phyloP scores from a whole-genome alignment of 768 basidiomycete species.

The Mycena venus region DNA sequence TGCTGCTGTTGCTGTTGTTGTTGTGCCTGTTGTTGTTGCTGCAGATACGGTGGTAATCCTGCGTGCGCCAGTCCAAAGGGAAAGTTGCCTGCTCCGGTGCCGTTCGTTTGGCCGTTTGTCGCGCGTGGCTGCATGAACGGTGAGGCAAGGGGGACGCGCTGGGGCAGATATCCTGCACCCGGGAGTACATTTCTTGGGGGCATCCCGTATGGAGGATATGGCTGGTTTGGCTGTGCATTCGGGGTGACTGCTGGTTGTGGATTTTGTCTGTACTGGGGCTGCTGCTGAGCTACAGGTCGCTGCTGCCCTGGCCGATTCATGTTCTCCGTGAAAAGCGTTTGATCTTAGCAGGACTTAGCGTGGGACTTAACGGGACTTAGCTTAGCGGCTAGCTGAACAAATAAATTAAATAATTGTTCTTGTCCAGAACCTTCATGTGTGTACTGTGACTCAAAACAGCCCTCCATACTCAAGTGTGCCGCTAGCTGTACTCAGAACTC shows the following conservation, averaged over 20 bases:
- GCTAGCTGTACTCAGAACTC: too few species aligned
- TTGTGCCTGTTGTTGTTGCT: constrained; percentile 66
- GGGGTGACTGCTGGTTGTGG: constrained; percentile 20
- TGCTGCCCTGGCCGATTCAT: constrained; percentile 32
- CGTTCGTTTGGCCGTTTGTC: constrained; percentile 28
- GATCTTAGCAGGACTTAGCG: too few species aligned
- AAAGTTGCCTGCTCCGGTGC: constrained; percentile 67
- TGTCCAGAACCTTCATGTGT: too few species aligned
- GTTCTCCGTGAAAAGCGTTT: too few species aligned
- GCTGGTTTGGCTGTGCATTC: constrained; percentile 42
- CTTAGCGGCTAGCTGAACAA: too few species aligned
- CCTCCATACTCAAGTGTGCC: too few species aligned
- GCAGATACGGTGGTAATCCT: constrained; percentile 56
- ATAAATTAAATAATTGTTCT: too few species aligned
- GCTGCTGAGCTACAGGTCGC: constrained; percentile 27
- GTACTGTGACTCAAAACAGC: too few species aligned
- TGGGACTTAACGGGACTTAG: too few species aligned
- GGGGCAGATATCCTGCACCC: constrained; percentile 64
- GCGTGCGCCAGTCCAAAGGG: constrained; percentile 69
- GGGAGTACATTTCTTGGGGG: constrained; percentile 70
- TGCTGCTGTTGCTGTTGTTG: constrained; percentile 58
- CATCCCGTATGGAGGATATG: constrained; percentile 67
- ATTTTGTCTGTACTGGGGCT: constrained; percentile 32
- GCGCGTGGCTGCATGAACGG: constrained; percentile 75
- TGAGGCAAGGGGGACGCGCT: constrained; percentile 70